Evolutionary conservation across 805 yeast species (phyloP).

Genomic region (Babjeviella inositovora): DNA sequence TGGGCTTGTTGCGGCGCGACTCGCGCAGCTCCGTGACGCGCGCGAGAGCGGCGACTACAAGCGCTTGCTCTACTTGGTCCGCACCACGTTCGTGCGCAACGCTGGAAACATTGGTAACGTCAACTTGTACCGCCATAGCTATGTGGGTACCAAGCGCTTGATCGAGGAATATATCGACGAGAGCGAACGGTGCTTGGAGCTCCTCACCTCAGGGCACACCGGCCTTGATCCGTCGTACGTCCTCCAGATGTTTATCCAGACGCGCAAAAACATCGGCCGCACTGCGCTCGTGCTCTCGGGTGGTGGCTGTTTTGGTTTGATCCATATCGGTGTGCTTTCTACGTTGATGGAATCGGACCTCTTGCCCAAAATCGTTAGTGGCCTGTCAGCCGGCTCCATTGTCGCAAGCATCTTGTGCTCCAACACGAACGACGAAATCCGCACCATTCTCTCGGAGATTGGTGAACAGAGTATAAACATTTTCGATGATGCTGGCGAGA

Average conservation of each 20-base stretch:
- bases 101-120: slow-evolving; percentile 79
- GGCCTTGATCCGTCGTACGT: slow-evolving; percentile 52
- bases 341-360: slow-evolving; percentile 61
- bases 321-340: slow-evolving; percentile 84
- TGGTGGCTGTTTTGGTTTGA: slow-evolving; percentile 86
- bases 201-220: slow-evolving; percentile 17
- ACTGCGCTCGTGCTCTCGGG: slow-evolving; percentile 94
- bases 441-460: slow-evolving; percentile 39
- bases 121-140: slow-evolving; percentile 59
- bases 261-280: slow-evolving; percentile 83
- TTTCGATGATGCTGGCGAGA: slow-evolving; percentile 29
- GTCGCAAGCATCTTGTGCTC: slow-evolving; percentile 81
- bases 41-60: slow-evolving; percentile 41
- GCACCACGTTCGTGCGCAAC: slow-evolving; percentile 79
- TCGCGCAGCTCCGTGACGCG: slow-evolving; percentile 42
- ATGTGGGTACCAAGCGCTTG: slow-evolving; percentile 70
- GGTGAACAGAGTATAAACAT: slow-evolving; percentile 38
- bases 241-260: slow-evolving; percentile 68
- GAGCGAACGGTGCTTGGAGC: slow-evolving; percentile 34
- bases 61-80: slow-evolving; percentile 49
- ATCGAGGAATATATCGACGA: slow-evolving; percentile 77
- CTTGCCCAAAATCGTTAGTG: slow-evolving; percentile 79
- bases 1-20: slow-evolving; percentile 32
- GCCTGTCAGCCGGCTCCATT: slow-evolving; percentile 93
- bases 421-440: slow-evolving; percentile 58